A percentile compares a stretch with the other conserved stretches of the same genome.
phyloP scores from a whole-genome alignment of 2,329 filamentous ascomycete species.

The Talaromyces sp. region DNA sequence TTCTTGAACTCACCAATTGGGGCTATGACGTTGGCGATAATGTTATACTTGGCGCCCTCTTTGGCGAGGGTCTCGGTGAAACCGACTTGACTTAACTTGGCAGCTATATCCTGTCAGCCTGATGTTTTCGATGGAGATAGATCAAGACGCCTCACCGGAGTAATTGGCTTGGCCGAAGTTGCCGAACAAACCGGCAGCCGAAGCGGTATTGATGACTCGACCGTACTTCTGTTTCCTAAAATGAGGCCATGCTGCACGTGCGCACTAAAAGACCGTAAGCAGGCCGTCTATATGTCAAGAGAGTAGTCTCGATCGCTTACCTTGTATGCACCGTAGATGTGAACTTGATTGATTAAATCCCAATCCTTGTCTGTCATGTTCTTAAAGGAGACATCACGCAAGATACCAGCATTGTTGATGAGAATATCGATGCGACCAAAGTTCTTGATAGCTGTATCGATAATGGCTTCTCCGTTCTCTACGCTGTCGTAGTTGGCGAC shows the following conservation, averaged over 20 bases:
- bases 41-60: conserved; percentile 97
- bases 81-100: conserved; percentile 90
- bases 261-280: conserved; percentile 50
- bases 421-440: conserved; percentile 78
- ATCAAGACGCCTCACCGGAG: conserved; percentile 52
- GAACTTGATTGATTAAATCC: conserved; percentile 90
- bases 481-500: conserved; percentile 89
- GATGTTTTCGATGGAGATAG: neutral
- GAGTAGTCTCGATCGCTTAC: conserved; percentile 24
- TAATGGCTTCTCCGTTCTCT: conserved; percentile 88
- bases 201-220: conserved; percentile 91
- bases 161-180: conserved; percentile 97
- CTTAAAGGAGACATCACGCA: conserved; percentile 94
- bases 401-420: conserved; percentile 96
- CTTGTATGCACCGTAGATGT: conserved; percentile 91
- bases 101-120: conserved; percentile 50
- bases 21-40: conserved; percentile 88
- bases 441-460: conserved; percentile 55
- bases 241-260: conserved; percentile 90
- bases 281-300: conserved; percentile 16
- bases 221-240: conserved; percentile 99
- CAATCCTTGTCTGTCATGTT: conserved; percentile 97
- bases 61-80: conserved; percentile 98
- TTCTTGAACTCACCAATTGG: conserved; percentile 56
- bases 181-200: conserved; percentile 91